Evolutionary conservation across 1,139 yeast species (phyloP).

Genomic region (Protomyces macrosporus): DNA sequence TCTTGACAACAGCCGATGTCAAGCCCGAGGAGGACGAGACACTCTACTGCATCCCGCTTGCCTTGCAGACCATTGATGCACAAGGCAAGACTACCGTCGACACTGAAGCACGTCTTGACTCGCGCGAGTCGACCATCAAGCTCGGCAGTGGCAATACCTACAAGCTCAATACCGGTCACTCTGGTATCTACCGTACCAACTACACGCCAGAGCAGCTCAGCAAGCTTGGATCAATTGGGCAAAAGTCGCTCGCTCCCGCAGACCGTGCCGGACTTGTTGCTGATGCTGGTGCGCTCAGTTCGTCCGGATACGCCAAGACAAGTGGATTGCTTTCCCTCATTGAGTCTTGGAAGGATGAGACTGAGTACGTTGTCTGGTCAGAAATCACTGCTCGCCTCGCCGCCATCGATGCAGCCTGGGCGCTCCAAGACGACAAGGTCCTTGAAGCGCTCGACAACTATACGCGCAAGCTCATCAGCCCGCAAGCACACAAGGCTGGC

Average conservation of each 20-base stretch:
- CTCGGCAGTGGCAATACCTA: conserved; percentile 52
- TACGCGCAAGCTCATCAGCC: conserved; percentile 54
- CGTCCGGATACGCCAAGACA: conserved; percentile 68
- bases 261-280: conserved; percentile 84
- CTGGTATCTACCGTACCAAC: conserved; percentile 77
- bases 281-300: conserved; percentile 68
- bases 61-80: conserved; percentile 62
- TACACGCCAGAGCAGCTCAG: conserved; percentile 70
- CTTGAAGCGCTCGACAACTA: conserved; percentile 56
- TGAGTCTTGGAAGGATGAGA: conserved; percentile 61
- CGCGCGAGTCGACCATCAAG: conserved; percentile 45
- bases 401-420: conserved; percentile 60
- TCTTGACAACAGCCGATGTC: conserved; percentile 72
- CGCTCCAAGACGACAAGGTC: conserved; percentile 58
- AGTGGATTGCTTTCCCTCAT: conserved; percentile 60
- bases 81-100: conserved; percentile 50
- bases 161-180: conserved; percentile 75
- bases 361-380: conserved; percentile 72
- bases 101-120: conserved; percentile 44
- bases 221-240: conserved; percentile 50
- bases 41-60: conserved; percentile 78
- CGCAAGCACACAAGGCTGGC: conserved; percentile 58
- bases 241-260: conserved; percentile 65
- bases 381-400: conserved; percentile 56
- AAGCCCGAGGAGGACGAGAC: conserved; percentile 63